A percentile compares a stretch with the other conserved stretches of the same genome.
These are phyloP conservation scores for Globisporangium parvum DNA, from an alignment of 352 stramenopile genomes.

Conservation along the genomic window DNA sequence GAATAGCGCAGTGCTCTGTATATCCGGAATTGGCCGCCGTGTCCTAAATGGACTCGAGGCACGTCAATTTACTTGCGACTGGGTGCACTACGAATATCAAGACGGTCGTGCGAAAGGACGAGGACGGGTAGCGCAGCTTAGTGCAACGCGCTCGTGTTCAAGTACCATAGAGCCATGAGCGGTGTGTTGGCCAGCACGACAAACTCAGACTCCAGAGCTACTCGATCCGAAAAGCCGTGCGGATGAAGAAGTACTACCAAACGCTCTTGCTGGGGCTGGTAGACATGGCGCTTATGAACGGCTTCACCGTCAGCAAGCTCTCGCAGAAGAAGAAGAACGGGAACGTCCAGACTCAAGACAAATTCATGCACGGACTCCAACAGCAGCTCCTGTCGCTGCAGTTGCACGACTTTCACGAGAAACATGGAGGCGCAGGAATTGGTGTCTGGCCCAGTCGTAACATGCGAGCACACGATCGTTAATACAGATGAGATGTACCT, in stretches of 20 bases:
- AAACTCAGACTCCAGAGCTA: background rate
- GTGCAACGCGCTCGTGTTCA: background rate
- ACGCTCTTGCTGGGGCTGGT: background rate
- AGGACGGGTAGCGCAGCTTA: background rate
- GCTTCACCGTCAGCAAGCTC: background rate
- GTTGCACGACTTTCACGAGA: background rate
- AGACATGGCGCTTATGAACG: background rate
- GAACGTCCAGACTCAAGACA: background rate
- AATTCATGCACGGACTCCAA: background rate
- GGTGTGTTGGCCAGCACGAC: background rate
- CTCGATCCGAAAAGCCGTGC: background rate
- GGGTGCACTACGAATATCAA: background rate
- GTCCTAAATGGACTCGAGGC: background rate
- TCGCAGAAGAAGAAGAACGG: background rate
- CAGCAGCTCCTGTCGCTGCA: background rate
- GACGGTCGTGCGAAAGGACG: background rate
- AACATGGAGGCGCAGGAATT: background rate
- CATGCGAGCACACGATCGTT: background rate
- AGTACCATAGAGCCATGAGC: background rate
- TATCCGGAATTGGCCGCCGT: background rate
- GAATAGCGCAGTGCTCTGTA: background rate
- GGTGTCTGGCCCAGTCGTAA: background rate
- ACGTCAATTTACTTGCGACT: background rate
- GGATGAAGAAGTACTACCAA: background rate
- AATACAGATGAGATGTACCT: background rate